Percentiles rank a stretch among this genome's conserved stretches.
Conservation (phyloP, 1,284 basidiomycete genomes). For the Puccinia coronata region DNA sequence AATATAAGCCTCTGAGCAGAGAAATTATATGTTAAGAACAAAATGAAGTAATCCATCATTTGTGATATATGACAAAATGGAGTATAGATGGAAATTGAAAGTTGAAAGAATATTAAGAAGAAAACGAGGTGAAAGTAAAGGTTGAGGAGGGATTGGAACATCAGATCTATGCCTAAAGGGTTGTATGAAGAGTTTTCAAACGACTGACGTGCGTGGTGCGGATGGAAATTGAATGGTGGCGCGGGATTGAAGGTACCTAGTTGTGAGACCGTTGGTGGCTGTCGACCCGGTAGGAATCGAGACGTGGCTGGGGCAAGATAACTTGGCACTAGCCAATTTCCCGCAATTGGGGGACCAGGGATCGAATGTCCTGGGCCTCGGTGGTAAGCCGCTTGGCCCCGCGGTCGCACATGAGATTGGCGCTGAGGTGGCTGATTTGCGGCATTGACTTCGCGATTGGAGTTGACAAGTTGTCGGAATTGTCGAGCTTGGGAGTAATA, state of each 20-base stretch:
- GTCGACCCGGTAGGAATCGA: not conserved
- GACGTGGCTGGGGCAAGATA: slow-evolving; percentile 9
- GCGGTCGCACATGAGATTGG: not conserved
- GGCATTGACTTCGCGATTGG: not conserved
- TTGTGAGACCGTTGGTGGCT: not conserved
- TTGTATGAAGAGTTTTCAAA: not conserved
- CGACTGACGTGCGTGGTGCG: not conserved
- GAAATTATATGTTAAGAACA: too few species aligned
- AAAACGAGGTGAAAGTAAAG: too few species aligned
- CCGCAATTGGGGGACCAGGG: not conserved
- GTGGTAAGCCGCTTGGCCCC: not conserved
- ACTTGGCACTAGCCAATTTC: not conserved
- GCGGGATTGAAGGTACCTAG: not conserved
- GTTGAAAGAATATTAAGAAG: not conserved
- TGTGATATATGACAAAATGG: too few species aligned
- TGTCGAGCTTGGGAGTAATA: slow-evolving; percentile 9
- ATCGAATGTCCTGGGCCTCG: not conserved
- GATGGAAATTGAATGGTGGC: not conserved
- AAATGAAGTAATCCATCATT: too few species aligned
- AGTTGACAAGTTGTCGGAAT: not conserved
- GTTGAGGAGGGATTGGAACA: not conserved
- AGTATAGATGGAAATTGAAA: too few species aligned
- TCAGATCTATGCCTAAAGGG: not conserved
- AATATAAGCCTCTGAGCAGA: too few species aligned
- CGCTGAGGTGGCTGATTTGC: not conserved